Conservation (phyloP, 805 yeast genomes). For the Jamesozyma jinghongensis region DNA sequence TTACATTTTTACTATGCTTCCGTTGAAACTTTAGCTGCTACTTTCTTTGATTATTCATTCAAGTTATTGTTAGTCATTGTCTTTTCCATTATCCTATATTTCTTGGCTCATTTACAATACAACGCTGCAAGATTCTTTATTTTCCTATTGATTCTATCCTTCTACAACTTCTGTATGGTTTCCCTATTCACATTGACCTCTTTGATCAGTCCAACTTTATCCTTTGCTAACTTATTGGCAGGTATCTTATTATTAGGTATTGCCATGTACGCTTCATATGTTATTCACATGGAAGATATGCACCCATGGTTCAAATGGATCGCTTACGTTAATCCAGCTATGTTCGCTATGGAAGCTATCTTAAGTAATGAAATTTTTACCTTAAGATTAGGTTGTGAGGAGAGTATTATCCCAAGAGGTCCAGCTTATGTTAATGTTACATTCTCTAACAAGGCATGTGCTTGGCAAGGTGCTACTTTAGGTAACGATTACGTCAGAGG, state of each 20-base stretch:
- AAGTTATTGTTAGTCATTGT: constrained; percentile 36
- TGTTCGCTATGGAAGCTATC: constrained; percentile 53
- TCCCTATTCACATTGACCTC: constrained; percentile 48
- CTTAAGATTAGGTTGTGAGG: constrained; percentile 44
- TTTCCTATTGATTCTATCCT: constrained; percentile 36
- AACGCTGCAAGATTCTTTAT: constrained; percentile 46
- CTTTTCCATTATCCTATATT: constrained; percentile 44
- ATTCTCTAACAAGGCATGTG: constrained; percentile 40
- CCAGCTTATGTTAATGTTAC: constrained; percentile 38
- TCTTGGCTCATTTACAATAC: constrained; percentile 41
- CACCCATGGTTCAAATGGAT: constrained; percentile 69
- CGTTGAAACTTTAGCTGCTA: constrained; percentile 54
- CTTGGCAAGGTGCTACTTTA: constrained; percentile 49
- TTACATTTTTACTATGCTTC: constrained; percentile 60
- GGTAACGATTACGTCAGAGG: constrained; percentile 50
- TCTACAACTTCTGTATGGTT: constrained; percentile 40
- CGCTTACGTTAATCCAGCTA: constrained; percentile 47
- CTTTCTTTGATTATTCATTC: constrained; percentile 50
- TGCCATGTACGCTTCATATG: constrained; percentile 55
- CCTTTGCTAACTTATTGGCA: constrained; percentile 53
- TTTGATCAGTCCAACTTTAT: constrained; percentile 38
- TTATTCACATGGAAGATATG: constrained; percentile 52
- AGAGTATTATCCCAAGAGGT: constrained; percentile 54
- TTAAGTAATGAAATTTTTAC: constrained; percentile 58
- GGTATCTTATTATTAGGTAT: constrained; percentile 45